These are phyloP conservation scores for Microbotryomycetes sp. DNA, from an alignment of 1,284 basidiomycete species.

Conservation along the genomic window DNA sequence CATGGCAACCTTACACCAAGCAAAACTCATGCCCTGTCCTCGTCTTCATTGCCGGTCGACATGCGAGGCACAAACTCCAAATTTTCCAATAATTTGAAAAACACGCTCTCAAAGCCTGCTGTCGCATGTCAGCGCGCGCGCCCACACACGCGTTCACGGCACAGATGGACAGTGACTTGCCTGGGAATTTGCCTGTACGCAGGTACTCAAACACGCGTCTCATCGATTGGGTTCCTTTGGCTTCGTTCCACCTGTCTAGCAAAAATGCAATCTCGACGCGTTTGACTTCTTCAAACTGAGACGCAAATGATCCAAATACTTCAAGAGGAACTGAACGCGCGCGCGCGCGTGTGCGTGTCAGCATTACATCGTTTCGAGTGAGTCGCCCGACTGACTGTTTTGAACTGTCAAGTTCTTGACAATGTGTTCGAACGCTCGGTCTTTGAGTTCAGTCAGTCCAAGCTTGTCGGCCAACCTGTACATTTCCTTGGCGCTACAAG, in stretches of 20 bases:
- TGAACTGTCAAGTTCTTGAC: slow-evolving; percentile 30
- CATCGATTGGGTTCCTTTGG: not conserved
- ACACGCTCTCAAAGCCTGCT: not conserved
- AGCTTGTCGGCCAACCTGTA: slow-evolving; percentile 38
- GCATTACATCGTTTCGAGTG: not conserved
- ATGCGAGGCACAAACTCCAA: not conserved
- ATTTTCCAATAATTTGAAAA: not conserved
- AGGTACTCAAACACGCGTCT: not conserved
- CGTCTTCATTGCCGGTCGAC: not conserved
- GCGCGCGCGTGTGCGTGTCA: not conserved
- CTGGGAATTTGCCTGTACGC: not conserved
- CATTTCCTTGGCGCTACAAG: slow-evolving; percentile 34
- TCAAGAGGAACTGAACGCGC: slow-evolving; percentile 29
- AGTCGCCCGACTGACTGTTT: slow-evolving; percentile 20
- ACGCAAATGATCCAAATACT: slow-evolving; percentile 32
- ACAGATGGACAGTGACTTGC: not conserved
- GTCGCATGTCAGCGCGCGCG: no score
- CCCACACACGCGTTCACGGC: no score
- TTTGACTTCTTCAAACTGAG: slow-evolving; percentile 31
- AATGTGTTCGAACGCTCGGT: slow-evolving; percentile 35
- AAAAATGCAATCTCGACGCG: slow-evolving; percentile 30
- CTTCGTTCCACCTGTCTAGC: slow-evolving; percentile 23
- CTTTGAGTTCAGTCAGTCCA: slow-evolving; percentile 34
- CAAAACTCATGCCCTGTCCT: not conserved
- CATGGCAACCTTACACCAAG: not conserved